Base-by-base conservation (phyloP, 495 filamentous ascomycete genomes). In the Sporormia fimetaria region DNA sequence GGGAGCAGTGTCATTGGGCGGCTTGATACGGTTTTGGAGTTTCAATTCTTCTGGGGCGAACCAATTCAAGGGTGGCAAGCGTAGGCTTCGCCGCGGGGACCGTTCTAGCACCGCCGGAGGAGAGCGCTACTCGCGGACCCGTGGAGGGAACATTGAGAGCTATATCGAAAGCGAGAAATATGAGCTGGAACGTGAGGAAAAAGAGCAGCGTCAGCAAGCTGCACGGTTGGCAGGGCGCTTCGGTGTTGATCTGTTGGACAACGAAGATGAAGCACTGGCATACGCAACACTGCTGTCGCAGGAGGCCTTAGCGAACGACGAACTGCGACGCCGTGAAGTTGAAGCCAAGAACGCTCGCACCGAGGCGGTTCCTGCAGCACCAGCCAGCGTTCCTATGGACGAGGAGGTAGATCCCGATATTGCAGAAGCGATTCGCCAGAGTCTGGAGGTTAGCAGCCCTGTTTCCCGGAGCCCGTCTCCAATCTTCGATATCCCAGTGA, bases 241-340 rank as follows among this genome's bases (percentile, higher is more conserved):
- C 49, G 85, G 84, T 6, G 67, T 86, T 10, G 85, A 87, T 40
- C 58, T 90, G 3, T 72, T 80, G 7, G 85, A 81, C 9, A 65
- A 67, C 1, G 75, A 71, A 85, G 87, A 95, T 45, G 86, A 98
- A 53, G 74, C 88, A 27, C 48, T 98, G 21, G 80, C 76, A 9
- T 98, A 96, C 59, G 90, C 88, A 2, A 76, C 79, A 37, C 73
- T 96, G 67, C 63, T 98, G 14, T 93, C 84, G 33, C 72, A 88
- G 51, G 92, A 98, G 59, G 63, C 76, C 0, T 78, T 77, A 67
- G 38, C 65, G 61, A 15, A 26, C 2, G 78, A 84, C 16, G 70
- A 76, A 44, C 64, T 73, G 42, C 74, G 75, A 33, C 65, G 61
- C 31, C 70, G 71, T 37, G 71, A 74, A 33, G 70, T 65, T 10